These are phyloP conservation scores for Eragrostis tef DNA, from an alignment of 202 grass and related monocot genomes.

Conservation along the genomic window DNA sequence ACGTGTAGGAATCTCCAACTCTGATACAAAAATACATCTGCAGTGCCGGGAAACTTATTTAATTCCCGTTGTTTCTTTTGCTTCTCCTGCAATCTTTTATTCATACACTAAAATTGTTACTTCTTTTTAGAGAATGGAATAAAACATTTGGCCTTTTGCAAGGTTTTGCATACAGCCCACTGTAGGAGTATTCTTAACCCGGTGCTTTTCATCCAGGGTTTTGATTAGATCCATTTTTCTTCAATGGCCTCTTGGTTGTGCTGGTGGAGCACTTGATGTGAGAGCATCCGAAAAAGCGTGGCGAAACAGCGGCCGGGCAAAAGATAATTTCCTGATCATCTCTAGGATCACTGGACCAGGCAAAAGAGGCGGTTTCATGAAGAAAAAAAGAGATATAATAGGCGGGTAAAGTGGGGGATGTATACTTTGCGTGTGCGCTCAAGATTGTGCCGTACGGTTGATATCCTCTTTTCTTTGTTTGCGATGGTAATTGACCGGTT, in stretches of 20 bases:
- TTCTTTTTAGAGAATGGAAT: too few species aligned
- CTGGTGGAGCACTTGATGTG: conserved; percentile 7
- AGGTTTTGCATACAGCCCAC: too few species aligned
- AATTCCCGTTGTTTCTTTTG: neutral
- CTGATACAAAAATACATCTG: neutral
- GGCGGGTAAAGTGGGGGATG: neutral
- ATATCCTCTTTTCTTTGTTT: too few species aligned
- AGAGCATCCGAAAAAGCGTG: neutral
- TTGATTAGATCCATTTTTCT: neutral
- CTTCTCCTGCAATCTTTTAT: neutral
- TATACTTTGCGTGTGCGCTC: neutral
- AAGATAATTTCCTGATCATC: neutral
- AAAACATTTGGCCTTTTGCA: too few species aligned
- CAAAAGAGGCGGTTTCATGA: neutral
- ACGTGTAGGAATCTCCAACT: neutral
- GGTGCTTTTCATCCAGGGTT: conserved; percentile 7
- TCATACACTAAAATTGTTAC: neutral
- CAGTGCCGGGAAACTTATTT: neutral
- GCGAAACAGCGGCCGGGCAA: neutral
- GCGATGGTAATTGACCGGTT: too few species aligned
- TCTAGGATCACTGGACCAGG: neutral
- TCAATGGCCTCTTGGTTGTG: neutral
- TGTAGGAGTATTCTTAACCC: too few species aligned
- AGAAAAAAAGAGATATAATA: neutral
- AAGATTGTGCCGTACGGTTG: neutral